Percentiles rank a stretch among this genome's conserved stretches.
These are phyloP conservation scores for Lachancea kluyveri DNA, from an alignment of 805 yeast species.

Conservation along the genomic window DNA sequence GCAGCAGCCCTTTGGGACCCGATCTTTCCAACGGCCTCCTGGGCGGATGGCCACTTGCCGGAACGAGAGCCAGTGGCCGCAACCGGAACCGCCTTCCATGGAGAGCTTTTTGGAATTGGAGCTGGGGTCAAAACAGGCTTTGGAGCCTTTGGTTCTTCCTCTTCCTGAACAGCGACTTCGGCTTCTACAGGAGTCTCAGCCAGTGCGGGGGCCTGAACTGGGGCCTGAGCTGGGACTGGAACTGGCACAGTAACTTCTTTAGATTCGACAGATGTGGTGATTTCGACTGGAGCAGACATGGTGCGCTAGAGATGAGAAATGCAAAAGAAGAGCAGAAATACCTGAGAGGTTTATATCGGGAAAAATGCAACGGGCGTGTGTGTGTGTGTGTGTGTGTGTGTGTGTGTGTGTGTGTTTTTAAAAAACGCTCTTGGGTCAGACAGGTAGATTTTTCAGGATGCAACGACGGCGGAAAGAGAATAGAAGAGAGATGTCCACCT, in stretches of 20 bases:
- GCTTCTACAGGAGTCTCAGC: constrained; percentile 6
- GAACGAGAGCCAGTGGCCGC: constrained; percentile 24
- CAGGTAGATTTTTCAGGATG: too few relatives aligned
- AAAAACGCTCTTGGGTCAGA: too few relatives aligned
- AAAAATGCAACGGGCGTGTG: too few relatives aligned
- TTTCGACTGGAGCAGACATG: constrained; percentile 4
- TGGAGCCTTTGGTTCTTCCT: constrained; percentile 13
- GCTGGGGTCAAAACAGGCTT: constrained; percentile 26
- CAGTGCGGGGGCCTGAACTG: too few relatives aligned
- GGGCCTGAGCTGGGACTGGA: too few relatives aligned
- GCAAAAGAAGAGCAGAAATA: too few relatives aligned
- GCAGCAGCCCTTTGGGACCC: constrained; percentile 5
- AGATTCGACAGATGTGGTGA: constrained; percentile 2
- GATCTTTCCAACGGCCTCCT: constrained; percentile 24
- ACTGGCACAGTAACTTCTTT: too few relatives aligned
- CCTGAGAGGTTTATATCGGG: too few relatives aligned
- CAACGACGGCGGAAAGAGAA: too few relatives aligned
- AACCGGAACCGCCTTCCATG: constrained; percentile 27
- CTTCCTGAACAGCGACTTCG: constrained; percentile 4
- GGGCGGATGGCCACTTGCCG: constrained; percentile 33
- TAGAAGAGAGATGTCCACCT: too few relatives aligned
- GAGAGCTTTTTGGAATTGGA: constrained; percentile 30
- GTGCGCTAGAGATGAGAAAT: constrained; percentile 1
- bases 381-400: too few relatives aligned
- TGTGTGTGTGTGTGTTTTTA: too few relatives aligned